Evolutionary conservation across 495 filamentous ascomycete species (phyloP), one percentile per base, ranked within the genome.

Genomic region (Clohesyomyces aquaticus): DNA sequence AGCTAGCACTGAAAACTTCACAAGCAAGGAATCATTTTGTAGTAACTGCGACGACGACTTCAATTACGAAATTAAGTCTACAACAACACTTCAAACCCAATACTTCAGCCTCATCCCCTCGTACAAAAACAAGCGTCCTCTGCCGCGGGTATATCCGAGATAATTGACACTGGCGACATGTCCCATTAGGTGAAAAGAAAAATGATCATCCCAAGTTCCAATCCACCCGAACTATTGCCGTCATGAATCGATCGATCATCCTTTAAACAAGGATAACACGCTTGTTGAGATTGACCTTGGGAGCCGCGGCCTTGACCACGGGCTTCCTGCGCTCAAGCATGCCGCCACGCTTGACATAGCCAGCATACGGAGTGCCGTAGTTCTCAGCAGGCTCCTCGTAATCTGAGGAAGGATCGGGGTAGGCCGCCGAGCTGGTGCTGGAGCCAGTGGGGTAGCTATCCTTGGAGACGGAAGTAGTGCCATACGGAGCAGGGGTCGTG

Each of bases 261-360:
- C 48, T 47, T 60, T 60, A 66, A 25, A 66, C 55, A 48, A 66
- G 48, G 26, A 66, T 66, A 42, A 60, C 63, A 22, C 63, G 63
- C 63, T 60, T 66, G 48, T 41, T 42, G 43, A 10, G 12, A 4
- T 38, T 18, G 16, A 25, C 28, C 55, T 50, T 60, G 18, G 16
- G 29, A 4, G 25, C 21, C n/a, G 16, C 42, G 19, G 35, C 29
- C 46, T 29, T n/a, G n/a, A n/a, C n/a, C n/a, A n/a, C 60, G n/a
- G 52, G 49, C 35, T 48, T 55, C 35, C 56, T 47, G 25, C 63
- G 55, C 53, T 58, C 29, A 16, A 66, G 48, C 21, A 66, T 43
- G 35, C 63, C 63, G 50, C 63, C 63, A 19, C 63, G 63, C 56
- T 60, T 59, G 49, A 66, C 55, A 29, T 54, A 66, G 9, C 48